phyloP scores from a whole-genome alignment of 1,139 yeast species.

The Petasospora rhodanensis region DNA sequence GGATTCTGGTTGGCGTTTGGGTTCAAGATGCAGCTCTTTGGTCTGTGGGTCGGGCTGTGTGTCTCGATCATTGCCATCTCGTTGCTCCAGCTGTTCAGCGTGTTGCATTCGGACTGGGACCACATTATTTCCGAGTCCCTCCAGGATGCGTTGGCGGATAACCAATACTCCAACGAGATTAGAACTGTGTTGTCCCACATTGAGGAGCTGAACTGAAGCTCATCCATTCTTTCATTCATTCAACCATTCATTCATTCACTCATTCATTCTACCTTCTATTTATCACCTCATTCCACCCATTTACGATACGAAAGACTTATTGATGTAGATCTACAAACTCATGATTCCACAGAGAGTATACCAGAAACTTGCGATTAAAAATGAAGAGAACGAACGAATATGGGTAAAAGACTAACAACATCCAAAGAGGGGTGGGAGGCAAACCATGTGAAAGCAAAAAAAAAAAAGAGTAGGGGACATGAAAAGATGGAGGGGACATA shows the following conservation, averaged over 20 bases:
- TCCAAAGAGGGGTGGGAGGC: no score
- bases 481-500: neutral
- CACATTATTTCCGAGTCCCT: constrained; percentile 29
- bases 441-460: no score
- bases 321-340: no score
- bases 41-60: constrained; percentile 62
- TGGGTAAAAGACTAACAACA: no score
- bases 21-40: constrained; percentile 40
- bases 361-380: no score
- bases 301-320: no score
- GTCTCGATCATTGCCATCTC: constrained; percentile 45
- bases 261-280: no score
- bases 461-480: neutral
- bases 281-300: no score
- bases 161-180: constrained; percentile 9
- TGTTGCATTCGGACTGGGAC: constrained; percentile 53
- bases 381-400: no score
- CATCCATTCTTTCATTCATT: no score
- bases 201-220: constrained; percentile 3
- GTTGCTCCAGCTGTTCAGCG: constrained; percentile 28
- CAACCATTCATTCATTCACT: neutral
- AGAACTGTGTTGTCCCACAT: constrained; percentile 13
- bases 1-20: constrained; percentile 51
- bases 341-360: no score
- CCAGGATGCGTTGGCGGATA: constrained; percentile 19